These are phyloP conservation scores for Leccinum rimulosum DNA, from an alignment of 768 basidiomycete species.

Conservation along the genomic window DNA sequence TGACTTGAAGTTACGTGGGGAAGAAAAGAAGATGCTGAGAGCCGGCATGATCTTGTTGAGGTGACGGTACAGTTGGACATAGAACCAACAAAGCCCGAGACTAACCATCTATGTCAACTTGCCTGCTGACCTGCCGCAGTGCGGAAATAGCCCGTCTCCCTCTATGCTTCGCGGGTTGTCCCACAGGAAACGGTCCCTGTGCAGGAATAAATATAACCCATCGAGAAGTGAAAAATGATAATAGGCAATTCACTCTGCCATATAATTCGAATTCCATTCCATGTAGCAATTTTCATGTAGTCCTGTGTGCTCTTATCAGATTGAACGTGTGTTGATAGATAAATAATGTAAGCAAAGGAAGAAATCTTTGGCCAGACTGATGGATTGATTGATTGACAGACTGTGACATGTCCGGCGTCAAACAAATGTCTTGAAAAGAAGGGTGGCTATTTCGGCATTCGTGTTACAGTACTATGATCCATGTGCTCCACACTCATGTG, in stretches of 20 bases:
- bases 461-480: not conserved
- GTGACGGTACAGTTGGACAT: not conserved
- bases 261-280: constrained; percentile 28
- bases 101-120: constrained; percentile 14
- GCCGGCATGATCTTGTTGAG: not conserved
- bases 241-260: constrained; percentile 14
- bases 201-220: constrained; percentile 2
- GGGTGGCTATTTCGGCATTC: not conserved
- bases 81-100: not conserved
- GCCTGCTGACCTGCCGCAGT: not conserved
- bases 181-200: not conserved
- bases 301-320: not conserved
- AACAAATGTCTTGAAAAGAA: constrained; percentile 1
- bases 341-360: constrained; percentile 1
- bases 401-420: not conserved
- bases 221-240: constrained; percentile 11
- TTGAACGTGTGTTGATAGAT: not conserved
- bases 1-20: not conserved
- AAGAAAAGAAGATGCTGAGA: not conserved
- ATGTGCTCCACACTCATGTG: not conserved
- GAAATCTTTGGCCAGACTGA: constrained; percentile 11
- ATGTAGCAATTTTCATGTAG: constrained; percentile 4
- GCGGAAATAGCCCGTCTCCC: constrained; percentile 22
- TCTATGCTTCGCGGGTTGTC: constrained; percentile 16
- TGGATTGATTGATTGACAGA: constrained; percentile 8